Evolutionary conservation across 2,329 filamentous ascomycete genomes (phyloP), one percentile per base, ranked within the genome.

Genomic region (Talaromyces islandicus): DNA sequence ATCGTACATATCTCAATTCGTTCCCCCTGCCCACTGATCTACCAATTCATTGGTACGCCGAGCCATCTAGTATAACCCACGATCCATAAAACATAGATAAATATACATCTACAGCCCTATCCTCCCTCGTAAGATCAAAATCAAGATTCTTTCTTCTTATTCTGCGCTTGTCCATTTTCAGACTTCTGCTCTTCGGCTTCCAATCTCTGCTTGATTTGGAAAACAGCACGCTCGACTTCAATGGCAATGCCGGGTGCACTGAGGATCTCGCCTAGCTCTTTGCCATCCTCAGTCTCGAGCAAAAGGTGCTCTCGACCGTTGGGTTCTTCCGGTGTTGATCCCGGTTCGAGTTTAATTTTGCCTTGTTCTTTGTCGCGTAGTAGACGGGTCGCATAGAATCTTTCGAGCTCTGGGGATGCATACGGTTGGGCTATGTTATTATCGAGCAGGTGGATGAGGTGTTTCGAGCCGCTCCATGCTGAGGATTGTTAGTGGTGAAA

Each of bases 381-480:
- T 55, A 74, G 69, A 38, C 76, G 74, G 58, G 70, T 69, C 1
- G 82, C 77, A 72, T 97, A 99, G 56, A 95, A 80, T 56, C 85
- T 78, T 71, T 96, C 89, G 53, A 99, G 81, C 7, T 84, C 78
- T 14, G 83, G 77, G 0, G 88, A 91, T 0, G 91, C 87, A 14
- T 81, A 80, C 0, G 85, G 79, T 2, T 80, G 81, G 43, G 96
- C 79, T 29, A 94, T 83, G 54, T 88, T 85, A 65, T 92, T 87
- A 60, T 89, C 78, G 46, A 93, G 75, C 12, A 99, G 83, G 73
- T 91, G 94, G 65, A 93, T 85, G 35, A 97, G 78, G 72, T 97
- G 90, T 68, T 86, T 89, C 21, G 91, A 92, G 58, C 94, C 94
- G 41, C 86, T 85, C 58, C 96, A 79, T 57, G 94, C 94, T 78